Evolutionary conservation across 2,329 filamentous ascomycete genomes (phyloP), one percentile per base, ranked within the genome.

Genomic region (Penicillium sp.): DNA sequence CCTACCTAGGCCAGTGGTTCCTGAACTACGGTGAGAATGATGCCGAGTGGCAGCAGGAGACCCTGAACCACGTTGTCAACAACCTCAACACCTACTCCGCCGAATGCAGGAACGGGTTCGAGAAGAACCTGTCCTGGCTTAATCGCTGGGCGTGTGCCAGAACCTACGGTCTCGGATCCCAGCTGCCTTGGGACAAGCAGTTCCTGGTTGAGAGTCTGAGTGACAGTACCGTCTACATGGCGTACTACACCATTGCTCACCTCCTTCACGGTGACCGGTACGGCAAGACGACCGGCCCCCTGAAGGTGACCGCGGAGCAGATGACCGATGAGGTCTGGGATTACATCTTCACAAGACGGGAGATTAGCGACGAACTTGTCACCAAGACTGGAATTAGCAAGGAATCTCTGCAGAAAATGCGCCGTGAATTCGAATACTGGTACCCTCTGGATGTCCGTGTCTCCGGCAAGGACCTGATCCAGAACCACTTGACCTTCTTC

Each of bases 281-380:
- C 66, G 94, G 94, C 52, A 86, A 86, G 67, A 83, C 85, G 45
- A 82, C 84, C 64, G 92, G 91, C 62, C 70, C 83, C 35, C 81
- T 87, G 52, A 85, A 88, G 61, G 83, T 97, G 64, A 84, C 82
- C 43, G 81, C 91, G 1, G 90, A 94, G 57, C 91, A 97, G 76
- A 93, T 97, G 89, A 91, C 84, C 9, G 93, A 97, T 65, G 91
- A 96, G 67, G 90, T 96, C 47, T 99, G 93, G 92, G 93, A 99
- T 77, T 97, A 96, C 73, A 80, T 97, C 66, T 97, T 97, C 79
- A 88, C 86, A 72, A 86, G 91, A 56, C 85, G 86, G 19, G 87
- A 91, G 49, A 75, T 88, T 55, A 83, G 81, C 61, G 84, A 93
- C 29, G 85, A 88, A 17, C 78, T 91, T 38, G 74, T 88, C 49